Percentiles rank a stretch among this genome's conserved stretches.
Conservation (phyloP, 352 stramenopile genomes). For the Phytophthora colocasiae region DNA sequence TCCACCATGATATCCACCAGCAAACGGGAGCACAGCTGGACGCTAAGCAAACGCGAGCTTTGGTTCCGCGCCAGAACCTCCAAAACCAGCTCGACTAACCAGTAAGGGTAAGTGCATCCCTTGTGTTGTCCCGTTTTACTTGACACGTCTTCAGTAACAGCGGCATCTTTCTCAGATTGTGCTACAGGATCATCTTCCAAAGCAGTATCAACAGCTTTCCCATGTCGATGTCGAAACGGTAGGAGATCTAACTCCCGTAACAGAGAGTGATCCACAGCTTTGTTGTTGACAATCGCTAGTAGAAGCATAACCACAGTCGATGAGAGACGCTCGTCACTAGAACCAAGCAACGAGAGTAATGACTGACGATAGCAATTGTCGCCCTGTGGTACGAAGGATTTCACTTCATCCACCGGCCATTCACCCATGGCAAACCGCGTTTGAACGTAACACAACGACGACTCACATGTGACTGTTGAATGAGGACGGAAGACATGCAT, state of each 20-base stretch:
- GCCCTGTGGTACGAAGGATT: conserved; percentile 49
- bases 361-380: conserved; percentile 72
- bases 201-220: conserved; percentile 16
- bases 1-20: conserved; percentile 69
- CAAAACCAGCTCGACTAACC: conserved; percentile 61
- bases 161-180: conserved; percentile 12
- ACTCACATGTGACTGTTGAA: conserved; percentile 57
- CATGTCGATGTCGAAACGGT: conserved; percentile 52
- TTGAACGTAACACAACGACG: conserved; percentile 79
- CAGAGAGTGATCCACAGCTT: conserved; percentile 65
- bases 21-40: conserved; percentile 58
- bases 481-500: conserved; percentile 68
- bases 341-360: conserved; percentile 66
- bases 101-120: conserved; percentile 45
- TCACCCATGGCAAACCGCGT: conserved; percentile 80
- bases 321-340: conserved; percentile 65
- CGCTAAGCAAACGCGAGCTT: conserved; percentile 63
- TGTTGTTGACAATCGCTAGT: conserved; percentile 72
- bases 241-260: conserved; percentile 67
- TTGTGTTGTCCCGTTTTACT: conserved; percentile 13
- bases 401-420: conserved; percentile 79
- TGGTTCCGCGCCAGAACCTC: conserved; percentile 51
- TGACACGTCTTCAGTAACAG: conserved; percentile 7
- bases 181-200: background rate
- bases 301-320: conserved; percentile 70